Evolutionary conservation across 2,329 filamentous ascomycete species (phyloP), one percentile per base, ranked within the genome.

Genomic region (Apiospora rasikravindrae): DNA sequence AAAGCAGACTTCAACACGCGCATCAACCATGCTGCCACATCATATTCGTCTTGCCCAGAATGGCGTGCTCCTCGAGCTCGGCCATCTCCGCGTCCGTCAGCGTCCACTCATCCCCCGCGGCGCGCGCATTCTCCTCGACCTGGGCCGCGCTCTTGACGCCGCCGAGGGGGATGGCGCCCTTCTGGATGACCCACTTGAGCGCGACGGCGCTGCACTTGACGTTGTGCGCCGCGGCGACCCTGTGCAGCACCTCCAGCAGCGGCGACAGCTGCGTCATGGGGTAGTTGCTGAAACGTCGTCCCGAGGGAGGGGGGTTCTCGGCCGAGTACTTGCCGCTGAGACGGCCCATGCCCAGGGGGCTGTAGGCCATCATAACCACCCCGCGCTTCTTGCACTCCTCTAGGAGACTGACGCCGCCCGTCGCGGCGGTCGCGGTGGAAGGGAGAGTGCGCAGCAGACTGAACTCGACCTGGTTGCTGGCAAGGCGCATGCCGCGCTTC

Each of bases 391-490:
- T 78, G 75, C 83, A 85, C 51, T 81, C 80, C 5, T 81, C 79
- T 8, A 85, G 78, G 70, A 85, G 77, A 0, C 83, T 83, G 2
- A 49, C 45, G 22, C 45, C 45, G 2, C 22, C 44, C 16, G 44
- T 22, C 19, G 44, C 45, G 45, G 19, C 19, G 45, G 45, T n/a
- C 19, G 76, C 78, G 0, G 78, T 78, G 72, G 85, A 84, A 33
- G 57, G 84, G 16, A 81, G 73, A 26, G 84, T 80, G 26, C 84
- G 81, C 29, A 86, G 77, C 33, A 85, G 74, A 44, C 80, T 82
- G 76, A 81, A 86, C 74, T 86, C 84, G 78, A 83, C 84, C 75
- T 86, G 84, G 72, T 84, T 85, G 24, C 81, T 80, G 1, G 83
- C 81, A 5, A 86, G 82, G 0, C 84, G 82, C 6, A 85, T 71